Percentiles rank a stretch among this genome's conserved stretches.
Conservation (phyloP, 1,139 yeast genomes). For the Saccharomyces uvarum region DNA sequence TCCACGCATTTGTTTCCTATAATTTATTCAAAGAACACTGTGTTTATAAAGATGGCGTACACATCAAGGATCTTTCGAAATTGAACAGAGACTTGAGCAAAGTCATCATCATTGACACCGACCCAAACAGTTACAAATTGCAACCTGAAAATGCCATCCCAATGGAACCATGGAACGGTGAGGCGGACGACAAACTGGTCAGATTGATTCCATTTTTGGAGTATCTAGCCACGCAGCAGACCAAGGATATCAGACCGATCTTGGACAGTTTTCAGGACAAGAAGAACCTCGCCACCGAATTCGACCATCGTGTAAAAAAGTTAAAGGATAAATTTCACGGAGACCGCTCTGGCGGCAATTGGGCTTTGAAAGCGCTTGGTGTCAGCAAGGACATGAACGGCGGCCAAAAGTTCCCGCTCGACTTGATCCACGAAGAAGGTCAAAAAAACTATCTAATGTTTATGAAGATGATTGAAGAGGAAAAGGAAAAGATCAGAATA, state of each 20-base stretch:
- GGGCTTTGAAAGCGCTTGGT: slow-evolving; percentile 60
- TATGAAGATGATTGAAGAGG: slow-evolving; percentile 76
- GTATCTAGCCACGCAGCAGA: slow-evolving; percentile 86
- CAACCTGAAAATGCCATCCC: slow-evolving; percentile 93
- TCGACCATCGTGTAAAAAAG: slow-evolving; percentile 63
- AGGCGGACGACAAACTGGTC: slow-evolving; percentile 69
- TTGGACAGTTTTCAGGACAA: slow-evolving; percentile 63
- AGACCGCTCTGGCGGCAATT: slow-evolving; percentile 46
- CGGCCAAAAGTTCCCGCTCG: slow-evolving; percentile 79
- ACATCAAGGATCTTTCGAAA: slow-evolving; percentile 76
- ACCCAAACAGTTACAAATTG: slow-evolving; percentile 60
- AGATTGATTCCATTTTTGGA: slow-evolving; percentile 86
- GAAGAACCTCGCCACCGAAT: slow-evolving; percentile 62
- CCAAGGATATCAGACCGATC: slow-evolving; percentile 85
- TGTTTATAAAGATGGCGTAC: slow-evolving; percentile 70
- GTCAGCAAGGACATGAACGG: slow-evolving; percentile 43
- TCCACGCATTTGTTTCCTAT: slow-evolving; percentile 80
- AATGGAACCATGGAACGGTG: slow-evolving; percentile 80
- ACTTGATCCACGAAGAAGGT: slow-evolving; percentile 84
- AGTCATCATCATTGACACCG: slow-evolving; percentile 71
- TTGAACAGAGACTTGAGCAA: slow-evolving; percentile 86
- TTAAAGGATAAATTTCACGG: slow-evolving; percentile 65
- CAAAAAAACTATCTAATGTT: slow-evolving; percentile 81
- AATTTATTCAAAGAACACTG: slow-evolving; percentile 89
- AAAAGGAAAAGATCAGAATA: slow-evolving; percentile 77